Base-by-base conservation (phyloP, 179 eudicot genomes). In the Nepenthes alata region DNA sequence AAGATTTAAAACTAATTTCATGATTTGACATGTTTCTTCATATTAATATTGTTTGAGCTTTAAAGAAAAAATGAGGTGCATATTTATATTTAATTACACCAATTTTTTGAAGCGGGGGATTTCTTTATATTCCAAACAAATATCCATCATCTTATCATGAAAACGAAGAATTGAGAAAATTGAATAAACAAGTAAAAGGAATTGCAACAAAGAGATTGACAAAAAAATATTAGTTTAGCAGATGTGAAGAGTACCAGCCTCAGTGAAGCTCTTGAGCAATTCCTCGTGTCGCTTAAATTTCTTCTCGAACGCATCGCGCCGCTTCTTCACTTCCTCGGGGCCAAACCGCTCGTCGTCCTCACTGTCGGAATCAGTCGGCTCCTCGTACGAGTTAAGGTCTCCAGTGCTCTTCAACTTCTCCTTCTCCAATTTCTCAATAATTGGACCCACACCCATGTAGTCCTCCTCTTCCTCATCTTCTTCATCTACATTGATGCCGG, bases 391-490 rank as follows among this genome's bases (percentile, higher is more conserved):
- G 2, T 74, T 67, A 44, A 73, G 77, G 5, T 57, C 50, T 51
- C 11, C 48, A 11, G 41, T 15, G 13, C 38, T 55, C 53, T 70
- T 82, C 49, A 14, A 58, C 61, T 65, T 62, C 67, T 74, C 68
- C 67, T 83, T 82, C 62, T 91, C 96, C 37, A 81, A 60, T 63
- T 82, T 89, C 65, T 76, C 98, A 64, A 91, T 81, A 37, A 86
- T 61, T 11, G 83, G 81, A 3, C 74, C 78, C 34, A 84, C 86
- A 1, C 91, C 95, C 81, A 84, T 54, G 65, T 47, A 88, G 71
- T 90, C 97, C 71, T 81, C 95, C 3, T 85, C 84, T 11, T 82
- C 86, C 59, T 78, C 89, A 1, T 80, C 86, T 36, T 75, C 85
- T 4, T 80, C 85, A 25, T 75, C 80, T 2, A 85, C 78, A 0